These are phyloP conservation scores for Speleostelium caveatum DNA, from an alignment of 78 protist species.

Conservation along the genomic window DNA sequence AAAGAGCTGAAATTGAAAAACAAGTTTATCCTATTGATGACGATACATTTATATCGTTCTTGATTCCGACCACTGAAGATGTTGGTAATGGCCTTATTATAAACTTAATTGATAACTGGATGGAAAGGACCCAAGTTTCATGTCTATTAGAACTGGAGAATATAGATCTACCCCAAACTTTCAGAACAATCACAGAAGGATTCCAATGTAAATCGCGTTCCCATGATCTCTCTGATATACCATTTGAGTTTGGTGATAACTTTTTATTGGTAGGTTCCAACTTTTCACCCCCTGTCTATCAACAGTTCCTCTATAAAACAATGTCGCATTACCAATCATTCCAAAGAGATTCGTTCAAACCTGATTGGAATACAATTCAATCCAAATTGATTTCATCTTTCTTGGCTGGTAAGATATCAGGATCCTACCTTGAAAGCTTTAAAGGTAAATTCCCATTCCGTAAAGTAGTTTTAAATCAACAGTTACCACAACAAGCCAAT, in stretches of 20 bases:
- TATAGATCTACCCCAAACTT: not conserved
- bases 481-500: not conserved
- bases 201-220: not conserved
- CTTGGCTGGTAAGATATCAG: constrained; percentile 39
- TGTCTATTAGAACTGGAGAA: not conserved
- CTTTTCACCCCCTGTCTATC: constrained; percentile 7
- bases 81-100: constrained; percentile 29
- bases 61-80: not conserved
- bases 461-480: not conserved
- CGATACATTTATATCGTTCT: not conserved
- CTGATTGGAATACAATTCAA: constrained; percentile 7
- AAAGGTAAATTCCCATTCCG: constrained; percentile 19
- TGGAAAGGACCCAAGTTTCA: constrained; percentile 10
- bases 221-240: constrained; percentile 28
- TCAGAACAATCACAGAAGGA: constrained; percentile 7
- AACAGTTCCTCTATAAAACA: constrained; percentile 1
- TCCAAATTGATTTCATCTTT: constrained; percentile 11
- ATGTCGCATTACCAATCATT: constrained; percentile 51
- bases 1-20: constrained; percentile 54
- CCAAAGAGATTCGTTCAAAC: not conserved
- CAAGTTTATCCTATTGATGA: constrained; percentile 17
- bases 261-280: constrained; percentile 35
- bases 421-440: not conserved
- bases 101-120: constrained; percentile 43
- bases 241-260: constrained; percentile 17